Percentiles rank a stretch among this genome's conserved stretches.
Conservation (phyloP, 1,284 basidiomycete species). For the Ceratobasidium sp. region DNA sequence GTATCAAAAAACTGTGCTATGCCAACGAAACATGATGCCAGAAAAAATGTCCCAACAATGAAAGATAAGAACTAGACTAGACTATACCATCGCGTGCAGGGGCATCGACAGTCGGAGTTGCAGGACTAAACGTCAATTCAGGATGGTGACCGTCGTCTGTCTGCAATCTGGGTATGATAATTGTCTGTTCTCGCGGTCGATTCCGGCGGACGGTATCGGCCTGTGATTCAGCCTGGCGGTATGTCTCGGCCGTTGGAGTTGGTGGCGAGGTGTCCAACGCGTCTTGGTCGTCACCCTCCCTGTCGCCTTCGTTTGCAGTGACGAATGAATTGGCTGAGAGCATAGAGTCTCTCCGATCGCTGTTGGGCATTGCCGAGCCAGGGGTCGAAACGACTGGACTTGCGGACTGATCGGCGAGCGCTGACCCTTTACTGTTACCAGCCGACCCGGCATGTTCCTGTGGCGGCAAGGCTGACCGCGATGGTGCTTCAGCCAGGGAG, state of each 20-base stretch:
- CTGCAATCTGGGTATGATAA: conserved; percentile 24
- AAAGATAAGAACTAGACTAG: background rate
- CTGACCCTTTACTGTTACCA: background rate
- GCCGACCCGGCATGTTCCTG: background rate
- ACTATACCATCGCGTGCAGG: background rate
- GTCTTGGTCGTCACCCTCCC: conserved; percentile 6
- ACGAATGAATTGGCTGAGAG: conserved; percentile 39
- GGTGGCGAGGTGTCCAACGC: conserved; percentile 13
- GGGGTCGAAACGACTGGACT: background rate
- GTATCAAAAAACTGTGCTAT: background rate
- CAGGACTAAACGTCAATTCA: conserved; percentile 29
- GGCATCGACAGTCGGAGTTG: conserved; percentile 24
- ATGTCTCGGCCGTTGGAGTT: conserved; percentile 25
- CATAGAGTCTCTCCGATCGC: conserved; percentile 19
- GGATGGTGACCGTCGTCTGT: conserved; percentile 20
- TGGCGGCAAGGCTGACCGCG: background rate
- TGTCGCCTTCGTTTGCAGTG: conserved; percentile 22
- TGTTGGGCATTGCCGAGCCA: conserved; percentile 11
- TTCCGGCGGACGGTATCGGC: background rate
- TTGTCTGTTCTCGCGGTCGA: conserved; percentile 23
- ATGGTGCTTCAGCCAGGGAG: background rate
- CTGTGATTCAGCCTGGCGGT: conserved; percentile 10
- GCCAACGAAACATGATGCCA: background rate
- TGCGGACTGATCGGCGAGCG: conserved; percentile 9
- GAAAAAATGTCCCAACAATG: background rate